Percentiles rank a stretch among this genome's conserved stretches.
Conservation (phyloP, 257 asterid species). For the Coffea canephora region DNA sequence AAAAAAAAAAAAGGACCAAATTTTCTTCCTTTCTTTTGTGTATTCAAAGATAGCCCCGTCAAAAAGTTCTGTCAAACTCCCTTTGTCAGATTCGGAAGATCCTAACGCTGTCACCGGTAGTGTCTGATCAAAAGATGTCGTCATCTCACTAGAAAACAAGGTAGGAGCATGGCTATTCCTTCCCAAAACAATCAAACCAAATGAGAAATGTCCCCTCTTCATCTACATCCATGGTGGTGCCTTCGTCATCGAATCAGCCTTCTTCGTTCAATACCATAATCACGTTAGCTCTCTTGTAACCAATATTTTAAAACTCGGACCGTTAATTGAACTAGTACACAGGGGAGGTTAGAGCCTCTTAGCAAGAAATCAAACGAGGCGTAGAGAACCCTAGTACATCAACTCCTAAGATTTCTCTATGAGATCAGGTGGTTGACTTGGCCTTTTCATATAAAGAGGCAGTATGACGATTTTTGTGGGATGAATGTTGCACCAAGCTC, state of each 20-base stretch:
- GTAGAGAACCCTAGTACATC: too few species aligned
- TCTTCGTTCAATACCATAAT: constrained; percentile 48
- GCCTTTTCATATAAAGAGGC: too few species aligned
- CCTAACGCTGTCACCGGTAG: constrained; percentile 36
- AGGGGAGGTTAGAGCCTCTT: too few species aligned
- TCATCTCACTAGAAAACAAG: constrained; percentile 38
- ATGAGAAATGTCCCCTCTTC: constrained; percentile 50
- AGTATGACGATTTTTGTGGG: too few species aligned
- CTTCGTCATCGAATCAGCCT: constrained; percentile 52
- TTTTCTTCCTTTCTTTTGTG: constrained; percentile 44
- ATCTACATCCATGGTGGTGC: constrained; percentile 87
- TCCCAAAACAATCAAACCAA: constrained; percentile 32
- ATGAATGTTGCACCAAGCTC: too few species aligned
- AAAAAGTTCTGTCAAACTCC: constrained; percentile 22
- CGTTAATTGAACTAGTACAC: too few species aligned
- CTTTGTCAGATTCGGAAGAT: constrained; percentile 35
- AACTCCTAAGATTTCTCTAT: too few species aligned
- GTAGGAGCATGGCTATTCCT: constrained; percentile 57
- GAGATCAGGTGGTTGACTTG: too few species aligned
- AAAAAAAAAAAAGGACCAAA: too few species aligned
- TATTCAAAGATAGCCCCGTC: constrained; percentile 50
- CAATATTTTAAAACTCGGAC: too few species aligned
- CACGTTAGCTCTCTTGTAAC: constrained; percentile 43
- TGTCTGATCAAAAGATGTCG: constrained; percentile 53
- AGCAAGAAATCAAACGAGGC: too few species aligned